Evolutionary conservation across 2,329 filamentous ascomycete genomes (phyloP).

Genomic region (Furcasterigmium sp.): DNA sequence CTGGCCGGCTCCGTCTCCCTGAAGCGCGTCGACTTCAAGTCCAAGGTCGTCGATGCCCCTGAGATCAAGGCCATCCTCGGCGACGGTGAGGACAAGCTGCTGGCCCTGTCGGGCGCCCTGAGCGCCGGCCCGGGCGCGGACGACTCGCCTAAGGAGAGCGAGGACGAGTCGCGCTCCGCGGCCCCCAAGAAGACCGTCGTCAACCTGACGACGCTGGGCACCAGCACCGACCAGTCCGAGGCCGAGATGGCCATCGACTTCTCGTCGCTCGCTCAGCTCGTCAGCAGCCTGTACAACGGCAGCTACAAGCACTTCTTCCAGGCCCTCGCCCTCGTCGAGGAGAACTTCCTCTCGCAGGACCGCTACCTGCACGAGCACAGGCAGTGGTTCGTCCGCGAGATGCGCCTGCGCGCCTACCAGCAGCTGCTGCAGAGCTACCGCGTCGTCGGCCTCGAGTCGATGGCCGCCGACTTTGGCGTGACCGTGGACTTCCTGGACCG

Average conservation of each 20-base stretch:
- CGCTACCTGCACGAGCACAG: slow-evolving; percentile 95
- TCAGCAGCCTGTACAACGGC: slow-evolving; percentile 87
- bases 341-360: slow-evolving; percentile 89
- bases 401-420: slow-evolving; percentile 93
- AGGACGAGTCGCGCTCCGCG: slow-evolving; percentile 29
- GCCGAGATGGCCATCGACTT: slow-evolving; percentile 84
- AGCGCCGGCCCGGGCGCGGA: slow-evolving; percentile 79
- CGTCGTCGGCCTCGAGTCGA: slow-evolving; percentile 92
- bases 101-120: slow-evolving; percentile 73
- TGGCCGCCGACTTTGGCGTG: slow-evolving; percentile 96
- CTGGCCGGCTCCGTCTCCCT: slow-evolving; percentile 90
- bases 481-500: slow-evolving; percentile 94
- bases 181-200: slow-evolving; percentile 59
- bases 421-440: slow-evolving; percentile 96
- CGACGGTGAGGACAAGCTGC: slow-evolving; percentile 79
- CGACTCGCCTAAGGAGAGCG: slow-evolving; percentile 58
- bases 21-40: slow-evolving; percentile 97
- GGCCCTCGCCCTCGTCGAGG: slow-evolving; percentile 83
- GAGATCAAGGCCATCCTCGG: slow-evolving; percentile 98
- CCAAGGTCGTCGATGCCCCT: slow-evolving; percentile 95
- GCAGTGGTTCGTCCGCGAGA: slow-evolving; percentile 96
- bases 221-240: slow-evolving; percentile 65
- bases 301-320: slow-evolving; percentile 94
- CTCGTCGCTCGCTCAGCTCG: slow-evolving; percentile 77
- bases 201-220: slow-evolving; percentile 81